Percentiles rank a stretch among this genome's conserved stretches.
Evolutionary conservation across 441 rosid genomes (phyloP).

Genomic region (Croton laevigatus): DNA sequence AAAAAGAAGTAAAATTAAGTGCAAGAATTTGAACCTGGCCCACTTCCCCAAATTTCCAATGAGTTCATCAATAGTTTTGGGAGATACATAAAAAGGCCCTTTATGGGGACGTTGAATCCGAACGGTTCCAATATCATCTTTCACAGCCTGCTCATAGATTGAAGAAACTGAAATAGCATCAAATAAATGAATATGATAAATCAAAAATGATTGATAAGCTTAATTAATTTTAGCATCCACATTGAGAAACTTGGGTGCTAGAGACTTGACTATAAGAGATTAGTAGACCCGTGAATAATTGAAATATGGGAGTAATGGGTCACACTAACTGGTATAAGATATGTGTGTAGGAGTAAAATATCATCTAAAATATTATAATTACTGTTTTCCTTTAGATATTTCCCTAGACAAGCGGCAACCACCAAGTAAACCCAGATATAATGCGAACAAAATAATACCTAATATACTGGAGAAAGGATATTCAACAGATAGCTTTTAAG

Average conservation of each 20-base stretch:
- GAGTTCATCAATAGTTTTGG: conserved; percentile 72
- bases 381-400: not conserved
- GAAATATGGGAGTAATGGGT: not conserved
- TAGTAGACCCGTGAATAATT: not conserved
- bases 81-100: conserved; percentile 90
- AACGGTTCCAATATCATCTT: conserved; percentile 71
- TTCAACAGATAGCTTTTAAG: not conserved
- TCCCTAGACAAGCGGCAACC: not conserved
- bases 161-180: conserved; percentile 12
- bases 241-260: not conserved
- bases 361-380: not conserved
- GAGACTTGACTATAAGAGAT: not conserved
- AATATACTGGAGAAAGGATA: not conserved
- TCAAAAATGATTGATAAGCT: conserved; percentile 7
- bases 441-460: not conserved
- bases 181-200: conserved; percentile 9
- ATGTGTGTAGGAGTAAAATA: not conserved
- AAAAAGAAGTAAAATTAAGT: not conserved
- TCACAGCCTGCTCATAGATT: conserved; percentile 52
- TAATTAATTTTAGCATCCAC: not conserved
- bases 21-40: conserved; percentile 57
- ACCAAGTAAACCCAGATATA: not conserved
- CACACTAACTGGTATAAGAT: not conserved
- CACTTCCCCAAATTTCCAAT: conserved; percentile 86
- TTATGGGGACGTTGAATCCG: conserved; percentile 80